Evolutionary conservation across 768 basidiomycete species (phyloP), one percentile per base, ranked within the genome.

Genomic region (Psilocybe azurescens): DNA sequence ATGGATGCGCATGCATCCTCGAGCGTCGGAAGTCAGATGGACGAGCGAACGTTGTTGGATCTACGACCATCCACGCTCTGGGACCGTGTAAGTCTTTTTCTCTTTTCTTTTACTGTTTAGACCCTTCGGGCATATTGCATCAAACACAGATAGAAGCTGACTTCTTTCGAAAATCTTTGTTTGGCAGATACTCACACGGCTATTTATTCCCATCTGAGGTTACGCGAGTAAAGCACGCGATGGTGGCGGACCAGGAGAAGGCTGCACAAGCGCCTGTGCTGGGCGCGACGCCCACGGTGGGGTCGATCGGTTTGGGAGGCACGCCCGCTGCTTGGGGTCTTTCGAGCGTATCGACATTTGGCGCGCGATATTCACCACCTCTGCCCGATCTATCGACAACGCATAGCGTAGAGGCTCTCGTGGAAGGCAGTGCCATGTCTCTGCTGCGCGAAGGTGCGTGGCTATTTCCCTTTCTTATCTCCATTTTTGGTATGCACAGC

Each of bases 61-160:
- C 66, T 98, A 99, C 75, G 96, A 99, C 72, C 97, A 98, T 76
- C 97, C 97, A 1, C 89, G 94, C 53, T 88, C 93, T 14, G 91
- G 93, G 52, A 97, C 96, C 18, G 95, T 97, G 88, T 95, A 80
- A 70, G 92, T 56, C 30, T 44, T 50, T 32, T 57, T 59, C 49
- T 59, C 49, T 10, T 49, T 18, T 18, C 10, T 24, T 24, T 24
- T 24, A 24, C 24, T 24, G 24, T 24, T 49, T 30, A 29, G 8
- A 30, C 58, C 55, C 30, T 50, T 61, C 38, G 36, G 52, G 41
- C 32, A 30, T 58, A 36, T 58, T 52, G 13, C 53, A 38, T 56
- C 20, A 58, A 44, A 29, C 18, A 30, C 39, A 18, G 38, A 24
- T 62, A 36, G 33, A 39, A 24, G 24, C 52, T 66, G 51, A 58